Evolutionary conservation across 1,284 basidiomycete species (phyloP).

Genomic region (Melanopsichium pennsylvanicum): DNA sequence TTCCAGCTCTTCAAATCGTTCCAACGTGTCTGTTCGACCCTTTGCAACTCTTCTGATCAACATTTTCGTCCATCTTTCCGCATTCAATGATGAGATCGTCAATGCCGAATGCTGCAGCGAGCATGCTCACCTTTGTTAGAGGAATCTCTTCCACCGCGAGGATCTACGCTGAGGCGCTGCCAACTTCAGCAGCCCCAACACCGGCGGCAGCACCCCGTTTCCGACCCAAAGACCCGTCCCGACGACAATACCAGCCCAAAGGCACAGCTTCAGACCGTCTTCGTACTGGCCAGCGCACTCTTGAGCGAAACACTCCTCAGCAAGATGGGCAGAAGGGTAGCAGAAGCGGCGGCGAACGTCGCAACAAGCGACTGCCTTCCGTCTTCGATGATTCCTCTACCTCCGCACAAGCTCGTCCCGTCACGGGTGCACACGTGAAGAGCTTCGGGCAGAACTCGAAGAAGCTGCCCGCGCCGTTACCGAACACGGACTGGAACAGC

Average conservation of each 20-base stretch:
- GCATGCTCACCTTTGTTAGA: conserved; percentile 2
- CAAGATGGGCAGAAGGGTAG: neutral
- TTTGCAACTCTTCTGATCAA: neutral
- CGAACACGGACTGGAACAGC: conserved; percentile 38
- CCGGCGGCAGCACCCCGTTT: conserved; percentile 10
- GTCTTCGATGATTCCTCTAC: conserved; percentile 24
- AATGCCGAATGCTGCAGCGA: neutral
- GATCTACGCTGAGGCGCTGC: conserved; percentile 5
- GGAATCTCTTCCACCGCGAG: conserved; percentile 17
- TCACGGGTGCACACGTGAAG: conserved; percentile 2
- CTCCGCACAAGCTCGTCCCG: neutral
- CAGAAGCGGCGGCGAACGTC: conserved; percentile 19
- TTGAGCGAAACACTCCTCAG: neutral
- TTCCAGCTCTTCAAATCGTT: too few species aligned
- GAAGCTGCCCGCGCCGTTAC: conserved; percentile 18
- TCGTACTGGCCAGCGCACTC: conserved; percentile 10
- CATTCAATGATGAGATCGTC: conserved; percentile 1
- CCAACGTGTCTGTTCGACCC: too few species aligned
- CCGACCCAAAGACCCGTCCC: conserved; percentile 13
- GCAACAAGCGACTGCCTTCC: conserved; percentile 29
- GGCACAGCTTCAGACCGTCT: conserved; percentile 11
- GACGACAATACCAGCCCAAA: conserved; percentile 5
- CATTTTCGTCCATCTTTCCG: neutral
- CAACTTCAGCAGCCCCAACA: conserved; percentile 3
- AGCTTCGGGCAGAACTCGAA: neutral